Evolutionary conservation across 176 grass and related monocot species (phyloP).

Genomic region (Secale cereale): DNA sequence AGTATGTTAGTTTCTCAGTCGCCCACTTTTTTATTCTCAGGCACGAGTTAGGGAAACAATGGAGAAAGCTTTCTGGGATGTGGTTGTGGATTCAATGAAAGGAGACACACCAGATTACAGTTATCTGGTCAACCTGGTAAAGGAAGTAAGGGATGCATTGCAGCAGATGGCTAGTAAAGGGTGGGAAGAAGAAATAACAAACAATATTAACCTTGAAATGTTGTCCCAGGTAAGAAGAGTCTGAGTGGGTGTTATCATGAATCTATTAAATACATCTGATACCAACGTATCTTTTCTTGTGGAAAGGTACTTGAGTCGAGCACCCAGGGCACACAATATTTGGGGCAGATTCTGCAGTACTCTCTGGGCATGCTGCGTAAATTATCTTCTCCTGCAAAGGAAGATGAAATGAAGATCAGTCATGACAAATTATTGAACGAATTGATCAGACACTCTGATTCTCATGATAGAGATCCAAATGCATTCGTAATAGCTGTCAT

Average conservation of each 20-base stretch:
- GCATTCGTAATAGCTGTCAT: constrained; percentile 65
- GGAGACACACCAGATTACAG: constrained; percentile 74
- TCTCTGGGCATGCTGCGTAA: constrained; percentile 55
- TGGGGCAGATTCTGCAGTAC: constrained; percentile 80
- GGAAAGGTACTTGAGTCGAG: constrained; percentile 70
- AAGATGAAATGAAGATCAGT: constrained; percentile 63
- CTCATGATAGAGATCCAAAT: constrained; percentile 26
- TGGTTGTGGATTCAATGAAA: constrained; percentile 57
- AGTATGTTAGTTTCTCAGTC: background rate
- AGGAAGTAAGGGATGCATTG: constrained; percentile 83
- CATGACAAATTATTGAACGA: constrained; percentile 73
- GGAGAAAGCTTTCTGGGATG: constrained; percentile 95
- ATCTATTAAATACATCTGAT: background rate
- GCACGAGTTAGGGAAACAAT: constrained; percentile 73
- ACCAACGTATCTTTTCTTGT: constrained; percentile 12
- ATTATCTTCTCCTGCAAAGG: constrained; percentile 63
- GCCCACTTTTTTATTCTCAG: constrained; percentile 30
- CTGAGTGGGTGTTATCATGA: constrained; percentile 11
- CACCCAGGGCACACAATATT: constrained; percentile 50
- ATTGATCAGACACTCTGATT: constrained; percentile 49
- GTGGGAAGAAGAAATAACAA: constrained; percentile 73
- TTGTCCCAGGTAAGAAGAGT: constrained; percentile 65
- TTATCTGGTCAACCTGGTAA: constrained; percentile 67
- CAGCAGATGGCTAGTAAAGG: constrained; percentile 62
- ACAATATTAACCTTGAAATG: constrained; percentile 80